Evolutionary conservation across 1,139 yeast genomes (phyloP), one percentile per base, ranked within the genome.

Genomic region (Blastobotrys arbuscula): DNA sequence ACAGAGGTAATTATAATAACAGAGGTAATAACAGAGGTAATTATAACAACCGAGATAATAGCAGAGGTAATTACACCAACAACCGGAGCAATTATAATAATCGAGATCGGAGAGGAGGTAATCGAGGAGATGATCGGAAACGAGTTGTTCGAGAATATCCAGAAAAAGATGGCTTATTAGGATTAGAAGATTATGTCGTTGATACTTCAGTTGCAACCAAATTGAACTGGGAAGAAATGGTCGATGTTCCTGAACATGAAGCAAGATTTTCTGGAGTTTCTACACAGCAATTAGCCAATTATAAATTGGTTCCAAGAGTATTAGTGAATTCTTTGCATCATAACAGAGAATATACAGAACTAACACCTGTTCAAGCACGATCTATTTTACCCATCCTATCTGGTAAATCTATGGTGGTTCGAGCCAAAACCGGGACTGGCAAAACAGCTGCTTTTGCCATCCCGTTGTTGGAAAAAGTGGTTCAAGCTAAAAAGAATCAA

Each of bases 381-480:
- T 76, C 95, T 5, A 71, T 89, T 44, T 70, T 78, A 48, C 94
- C 94, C 8, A 77, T 84, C 51, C 69, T 87, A 49, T 63, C 74
- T 20, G 68, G 71, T 36, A 75, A 78, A 35, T 66, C 94, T 55
- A 72, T 88, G 49, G 89, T 89, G 23, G 92, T 87, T 34, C 76
- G 95, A 57, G 97, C 97, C 33, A 87, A 87, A 64, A 90, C 97
- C 4, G 97, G 97, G 62, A 89, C 97, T 1, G 97, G 97, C 61
- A 90, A 90, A 66, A 90, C 97, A 0, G 78, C 86, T 52, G 95
- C 96, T 0, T 90, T 87, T 64, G 79, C 89, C 53, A 72, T 89
- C 42, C 97, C 97, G 2, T 72, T 87, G 7, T 69, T 89, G 41
- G 84, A 86, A 61, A 76, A 75, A 48, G 73, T 77, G 34, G 56